Conservation (phyloP, 139 green algal species). For the Chlorella sp. region DNA sequence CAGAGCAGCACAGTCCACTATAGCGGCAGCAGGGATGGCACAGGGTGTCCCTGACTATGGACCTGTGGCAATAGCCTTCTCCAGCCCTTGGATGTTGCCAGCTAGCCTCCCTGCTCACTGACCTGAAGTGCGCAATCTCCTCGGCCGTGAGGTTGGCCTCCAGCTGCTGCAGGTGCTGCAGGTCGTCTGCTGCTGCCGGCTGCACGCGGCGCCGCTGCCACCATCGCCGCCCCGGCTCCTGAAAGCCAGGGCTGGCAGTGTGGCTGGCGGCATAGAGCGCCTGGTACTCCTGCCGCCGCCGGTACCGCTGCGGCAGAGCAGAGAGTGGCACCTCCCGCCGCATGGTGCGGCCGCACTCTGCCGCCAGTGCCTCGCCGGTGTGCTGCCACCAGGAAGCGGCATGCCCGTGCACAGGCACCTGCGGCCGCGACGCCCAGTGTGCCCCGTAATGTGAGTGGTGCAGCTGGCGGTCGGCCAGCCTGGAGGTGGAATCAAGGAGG, state of each 20-base stretch:
- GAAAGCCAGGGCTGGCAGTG: conserved; percentile 20
- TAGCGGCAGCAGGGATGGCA: too few relatives aligned
- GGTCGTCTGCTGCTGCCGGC: conserved; percentile 20
- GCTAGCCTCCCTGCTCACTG: background rate
- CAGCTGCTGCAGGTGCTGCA: conserved; percentile 34
- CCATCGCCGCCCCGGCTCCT: conserved; percentile 51
- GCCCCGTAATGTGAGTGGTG: conserved; percentile 45
- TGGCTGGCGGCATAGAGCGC: conserved; percentile 41
- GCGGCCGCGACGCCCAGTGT: conserved; percentile 52
- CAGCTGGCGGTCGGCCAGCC: conserved; percentile 53
- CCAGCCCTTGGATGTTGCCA: too few relatives aligned
- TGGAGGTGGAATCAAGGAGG: background rate
- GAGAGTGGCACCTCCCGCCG: conserved; percentile 42
- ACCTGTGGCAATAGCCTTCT: too few relatives aligned
- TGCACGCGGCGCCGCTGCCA: conserved; percentile 40
- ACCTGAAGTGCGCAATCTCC: conserved; percentile 63
- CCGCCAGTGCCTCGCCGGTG: conserved; percentile 31
- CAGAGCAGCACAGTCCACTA: too few relatives aligned
- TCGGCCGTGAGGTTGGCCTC: conserved; percentile 52
- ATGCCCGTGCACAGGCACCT: conserved; percentile 45
- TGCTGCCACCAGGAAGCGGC: conserved; percentile 62
- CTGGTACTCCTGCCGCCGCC: conserved; percentile 46
- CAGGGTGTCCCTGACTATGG: too few relatives aligned
- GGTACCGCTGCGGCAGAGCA: conserved; percentile 22
- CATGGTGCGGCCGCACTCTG: conserved; percentile 20